Evolutionary conservation across 2,329 filamentous ascomycete genomes (phyloP).

Genomic region (Trichoderma koningiopsis): DNA sequence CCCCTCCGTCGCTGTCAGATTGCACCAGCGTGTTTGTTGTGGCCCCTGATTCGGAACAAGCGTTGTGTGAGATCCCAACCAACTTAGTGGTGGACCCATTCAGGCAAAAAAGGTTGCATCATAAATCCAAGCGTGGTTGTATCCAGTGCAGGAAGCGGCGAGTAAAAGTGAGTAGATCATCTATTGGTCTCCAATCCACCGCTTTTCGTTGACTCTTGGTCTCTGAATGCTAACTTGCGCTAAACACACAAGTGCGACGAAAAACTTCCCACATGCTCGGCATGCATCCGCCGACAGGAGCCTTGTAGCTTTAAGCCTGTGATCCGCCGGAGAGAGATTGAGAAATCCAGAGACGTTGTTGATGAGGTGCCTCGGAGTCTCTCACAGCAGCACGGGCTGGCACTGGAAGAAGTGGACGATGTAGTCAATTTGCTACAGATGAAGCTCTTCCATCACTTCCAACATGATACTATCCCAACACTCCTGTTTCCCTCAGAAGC

Average conservation of each 20-base stretch:
- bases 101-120: conserved; percentile 2
- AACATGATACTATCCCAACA: background rate
- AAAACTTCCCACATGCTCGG: background rate
- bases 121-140: conserved; percentile 5
- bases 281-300: background rate
- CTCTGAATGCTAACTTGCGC: background rate
- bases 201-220: background rate
- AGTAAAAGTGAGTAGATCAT: background rate
- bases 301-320: background rate
- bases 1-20: background rate
- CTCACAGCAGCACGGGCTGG: background rate
- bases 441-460: background rate
- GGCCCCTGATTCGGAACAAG: background rate
- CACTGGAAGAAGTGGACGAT: background rate
- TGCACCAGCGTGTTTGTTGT: background rate
- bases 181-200: background rate
- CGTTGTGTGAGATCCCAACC: background rate
- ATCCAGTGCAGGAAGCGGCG: conserved; percentile 1
- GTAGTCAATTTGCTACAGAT: background rate
- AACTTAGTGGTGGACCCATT: conserved; percentile 1
- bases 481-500: background rate
- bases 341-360: background rate
- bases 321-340: background rate
- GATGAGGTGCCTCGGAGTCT: background rate
- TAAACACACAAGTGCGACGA: background rate